A percentile compares a stretch with the other conserved stretches of the same genome.
These are phyloP conservation scores for Xylariaceae sp. DNA, from an alignment of 2,329 filamentous ascomycete species.

Conservation along the genomic window DNA sequence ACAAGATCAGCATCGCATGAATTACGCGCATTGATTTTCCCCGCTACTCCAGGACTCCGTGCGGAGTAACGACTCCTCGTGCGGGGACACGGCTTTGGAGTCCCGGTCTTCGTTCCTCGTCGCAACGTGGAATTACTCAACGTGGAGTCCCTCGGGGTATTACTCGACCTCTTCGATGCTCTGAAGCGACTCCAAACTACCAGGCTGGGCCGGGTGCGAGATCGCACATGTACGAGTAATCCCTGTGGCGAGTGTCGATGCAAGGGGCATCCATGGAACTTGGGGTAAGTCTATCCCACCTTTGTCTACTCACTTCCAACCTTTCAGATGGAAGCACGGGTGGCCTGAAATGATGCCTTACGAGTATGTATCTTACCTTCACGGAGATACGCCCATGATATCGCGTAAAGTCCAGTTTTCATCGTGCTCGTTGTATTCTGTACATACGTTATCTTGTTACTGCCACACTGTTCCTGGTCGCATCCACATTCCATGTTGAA, in stretches of 20 bases:
- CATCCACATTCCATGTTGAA: too few relatives aligned
- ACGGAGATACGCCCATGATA: too few relatives aligned
- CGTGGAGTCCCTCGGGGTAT: background rate
- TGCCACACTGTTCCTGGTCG: too few relatives aligned
- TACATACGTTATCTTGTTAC: too few relatives aligned
- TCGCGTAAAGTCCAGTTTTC: too few relatives aligned
- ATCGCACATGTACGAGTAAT: background rate
- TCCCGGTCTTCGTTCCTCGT: background rate
- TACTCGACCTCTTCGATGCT: too few relatives aligned
- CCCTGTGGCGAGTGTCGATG: too few relatives aligned
- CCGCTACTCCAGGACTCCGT: background rate
- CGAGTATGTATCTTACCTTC: too few relatives aligned
- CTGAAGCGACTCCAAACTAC: too few relatives aligned
- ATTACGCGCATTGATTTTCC: background rate
- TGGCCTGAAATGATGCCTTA: background rate
- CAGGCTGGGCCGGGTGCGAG: too few relatives aligned
- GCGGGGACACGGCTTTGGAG: background rate
- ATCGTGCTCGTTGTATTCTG: too few relatives aligned
- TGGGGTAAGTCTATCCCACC: background rate
- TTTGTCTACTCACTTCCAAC: background rate
- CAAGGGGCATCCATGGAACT: background rate
- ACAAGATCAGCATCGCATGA: background rate
- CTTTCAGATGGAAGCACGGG: too few relatives aligned
- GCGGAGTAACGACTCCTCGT: background rate
- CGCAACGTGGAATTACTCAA: background rate